These are phyloP conservation scores for Prunus padus DNA, from an alignment of 306 rosid species.

Conservation along the genomic window DNA sequence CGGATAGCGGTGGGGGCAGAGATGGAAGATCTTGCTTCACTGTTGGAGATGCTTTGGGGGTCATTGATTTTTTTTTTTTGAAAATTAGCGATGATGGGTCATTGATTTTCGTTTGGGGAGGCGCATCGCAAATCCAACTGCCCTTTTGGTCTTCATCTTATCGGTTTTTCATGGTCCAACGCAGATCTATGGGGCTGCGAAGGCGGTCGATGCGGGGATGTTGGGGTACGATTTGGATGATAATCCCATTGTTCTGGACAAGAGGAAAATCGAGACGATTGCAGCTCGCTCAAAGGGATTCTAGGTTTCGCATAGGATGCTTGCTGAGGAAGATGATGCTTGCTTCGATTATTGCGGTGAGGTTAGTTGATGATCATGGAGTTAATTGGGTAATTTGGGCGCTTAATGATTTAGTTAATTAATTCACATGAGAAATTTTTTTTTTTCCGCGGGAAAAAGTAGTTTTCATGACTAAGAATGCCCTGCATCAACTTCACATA, in stretches of 20 bases:
- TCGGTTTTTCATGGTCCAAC: too few species aligned
- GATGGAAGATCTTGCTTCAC: too few species aligned
- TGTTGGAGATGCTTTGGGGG: too few species aligned
- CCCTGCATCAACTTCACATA: conserved; percentile 39
- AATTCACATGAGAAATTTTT: background rate
- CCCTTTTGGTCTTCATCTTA: too few species aligned
- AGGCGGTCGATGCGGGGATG: conserved; percentile 91
- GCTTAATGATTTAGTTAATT: background rate
- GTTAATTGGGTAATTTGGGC: background rate
- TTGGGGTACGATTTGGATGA: conserved; percentile 92
- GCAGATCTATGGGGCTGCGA: conserved; percentile 98
- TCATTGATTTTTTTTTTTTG: too few species aligned
- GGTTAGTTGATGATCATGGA: conserved; percentile 7
- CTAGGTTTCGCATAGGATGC: conserved; percentile 3
- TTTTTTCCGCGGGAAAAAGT: conserved; percentile 40
- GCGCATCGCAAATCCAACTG: too few species aligned
- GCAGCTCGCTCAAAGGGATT: too few species aligned
- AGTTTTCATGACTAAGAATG: conserved; percentile 25
- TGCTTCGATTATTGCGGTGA: conserved; percentile 25
- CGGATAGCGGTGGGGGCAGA: too few species aligned
- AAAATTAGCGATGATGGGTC: too few species aligned
- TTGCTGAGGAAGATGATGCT: conserved; percentile 17
- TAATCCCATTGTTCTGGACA: conserved; percentile 71
- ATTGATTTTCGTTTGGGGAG: too few species aligned
- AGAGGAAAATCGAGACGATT: conserved; percentile 87